These are phyloP conservation scores for Sphaerulina musiva DNA, from an alignment of 2,329 filamentous ascomycete species.

Conservation along the genomic window DNA sequence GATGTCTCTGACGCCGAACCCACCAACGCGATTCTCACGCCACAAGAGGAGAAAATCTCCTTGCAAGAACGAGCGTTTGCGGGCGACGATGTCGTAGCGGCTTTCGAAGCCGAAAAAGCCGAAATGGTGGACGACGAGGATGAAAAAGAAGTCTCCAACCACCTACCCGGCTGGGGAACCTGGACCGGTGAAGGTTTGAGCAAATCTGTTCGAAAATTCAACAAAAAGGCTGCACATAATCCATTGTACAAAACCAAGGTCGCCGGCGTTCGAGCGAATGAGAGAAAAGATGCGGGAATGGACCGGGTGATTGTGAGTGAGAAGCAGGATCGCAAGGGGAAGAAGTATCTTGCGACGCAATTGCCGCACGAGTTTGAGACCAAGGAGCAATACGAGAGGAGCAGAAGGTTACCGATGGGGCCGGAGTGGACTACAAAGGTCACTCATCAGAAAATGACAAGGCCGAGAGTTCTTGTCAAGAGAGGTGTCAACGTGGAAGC, in stretches of 20 bases:
- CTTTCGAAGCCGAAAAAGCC: constrained; percentile 76
- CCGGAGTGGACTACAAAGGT: constrained; percentile 97
- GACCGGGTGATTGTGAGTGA: constrained; percentile 87
- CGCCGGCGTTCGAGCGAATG: constrained; percentile 62
- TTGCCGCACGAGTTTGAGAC: constrained; percentile 89
- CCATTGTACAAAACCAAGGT: constrained; percentile 55
- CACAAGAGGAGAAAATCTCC: constrained; percentile 49
- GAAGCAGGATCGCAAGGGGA: constrained; percentile 84
- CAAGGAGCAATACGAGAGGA: constrained; percentile 81
- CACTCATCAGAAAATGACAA: constrained; percentile 81
- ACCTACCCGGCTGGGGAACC: constrained; percentile 88
- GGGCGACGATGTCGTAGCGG: constrained; percentile 71
- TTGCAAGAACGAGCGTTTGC: constrained; percentile 77
- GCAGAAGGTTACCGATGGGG: constrained; percentile 76
- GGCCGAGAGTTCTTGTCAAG: constrained; percentile 84
- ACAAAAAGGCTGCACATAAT: constrained; percentile 44
- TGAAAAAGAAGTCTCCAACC: constrained; percentile 72
- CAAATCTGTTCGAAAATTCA: constrained; percentile 59
- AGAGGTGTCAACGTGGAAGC: constrained; percentile 75
- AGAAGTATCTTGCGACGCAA: constrained; percentile 75
- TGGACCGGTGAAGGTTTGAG: constrained; percentile 83
- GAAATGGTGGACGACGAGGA: constrained; percentile 67
- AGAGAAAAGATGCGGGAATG: constrained; percentile 75
- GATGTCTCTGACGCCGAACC: constrained; percentile 26
- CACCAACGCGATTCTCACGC: constrained; percentile 25